Percentiles rank a stretch among this genome's conserved stretches.
Conservation (phyloP, 2,329 filamentous ascomycete species). For the Pseudogymnoascus sp. region DNA sequence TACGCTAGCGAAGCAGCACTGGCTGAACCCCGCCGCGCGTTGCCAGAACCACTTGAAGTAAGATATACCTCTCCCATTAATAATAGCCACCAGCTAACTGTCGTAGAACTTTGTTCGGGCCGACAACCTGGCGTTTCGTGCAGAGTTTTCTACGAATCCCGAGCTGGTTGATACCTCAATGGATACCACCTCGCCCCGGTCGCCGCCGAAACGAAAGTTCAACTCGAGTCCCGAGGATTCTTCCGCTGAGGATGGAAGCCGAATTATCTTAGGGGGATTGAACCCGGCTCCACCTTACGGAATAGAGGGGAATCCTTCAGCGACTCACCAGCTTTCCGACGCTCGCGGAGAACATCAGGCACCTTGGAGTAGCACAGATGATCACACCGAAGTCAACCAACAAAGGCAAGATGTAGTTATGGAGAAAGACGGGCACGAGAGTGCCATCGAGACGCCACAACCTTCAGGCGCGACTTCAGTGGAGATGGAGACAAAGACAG, state of each 20-base stretch:
- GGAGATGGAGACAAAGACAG: conserved; percentile 3
- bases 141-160: conserved; percentile 33
- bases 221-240: background rate
- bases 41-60: conserved; percentile 35
- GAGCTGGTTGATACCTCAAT: background rate
- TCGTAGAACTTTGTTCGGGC: conserved; percentile 40
- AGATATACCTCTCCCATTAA: conserved; percentile 14
- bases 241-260: background rate
- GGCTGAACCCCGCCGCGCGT: conserved; percentile 26
- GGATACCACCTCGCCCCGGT: background rate
- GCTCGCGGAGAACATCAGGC: background rate
- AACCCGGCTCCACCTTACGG: background rate
- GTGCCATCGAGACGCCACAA: background rate
- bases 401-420: background rate
- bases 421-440: conserved; percentile 1
- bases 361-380: background rate
- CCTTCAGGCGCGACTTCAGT: background rate
- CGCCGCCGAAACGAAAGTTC: conserved; percentile 10
- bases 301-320: background rate
- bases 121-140: conserved; percentile 44
- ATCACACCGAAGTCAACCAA: background rate
- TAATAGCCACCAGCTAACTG: conserved; percentile 6
- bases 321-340: background rate
- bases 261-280: background rate
- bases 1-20: conserved; percentile 46